Evolutionary conservation across 805 yeast genomes (phyloP), one percentile per base, ranked within the genome.

Genomic region (Scheffersomyces coipomensis): DNA sequence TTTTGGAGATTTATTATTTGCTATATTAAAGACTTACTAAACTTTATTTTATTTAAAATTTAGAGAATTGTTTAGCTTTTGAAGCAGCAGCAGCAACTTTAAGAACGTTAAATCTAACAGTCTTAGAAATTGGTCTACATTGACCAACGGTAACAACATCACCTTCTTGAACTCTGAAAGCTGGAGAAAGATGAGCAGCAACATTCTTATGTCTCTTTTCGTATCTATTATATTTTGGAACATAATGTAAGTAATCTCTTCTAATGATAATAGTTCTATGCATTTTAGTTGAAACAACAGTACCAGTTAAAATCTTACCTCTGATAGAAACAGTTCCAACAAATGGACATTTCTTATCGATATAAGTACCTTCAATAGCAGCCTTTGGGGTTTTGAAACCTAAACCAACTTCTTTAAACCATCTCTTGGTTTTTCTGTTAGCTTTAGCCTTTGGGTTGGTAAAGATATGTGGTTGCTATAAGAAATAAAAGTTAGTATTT

Each of bases 141-240:
- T 93, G 99, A 74, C 99, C 99, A 75, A 93, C 97, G 64, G 96
- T 90, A 66, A 93, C 99, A 58, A 85, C 79, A 71, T 93, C 99
- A 83, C 99, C 99, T 74, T 90, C 98, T 73, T 78, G 78, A 64
- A 91, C 97, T 81, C 99, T 95, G 98, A 93, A 93, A 76, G 98
- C 98, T 79, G 99, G 99, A 58, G 98, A 91, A 67, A 93, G 88
- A 81, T 93, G 99, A 66, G 97, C 99, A 73, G 99, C 95, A 54
- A 93, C 83, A 85, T 93, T 93, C 93, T 93, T 93, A 88, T 93
- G 99, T 83, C 99, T 89, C 88, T 93, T 93, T 83, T 93, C 99
- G 88, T 89, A 93, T 87, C 99, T 90, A 96, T 91, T 93, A 83
- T 93, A 93, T 85, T 93, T 93, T 77, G 98, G 96, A 75, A 93